Evolutionary conservation across 2,329 filamentous ascomycete genomes (phyloP), one percentile per base, ranked within the genome.

Genomic region (Byssothecium circinans): DNA sequence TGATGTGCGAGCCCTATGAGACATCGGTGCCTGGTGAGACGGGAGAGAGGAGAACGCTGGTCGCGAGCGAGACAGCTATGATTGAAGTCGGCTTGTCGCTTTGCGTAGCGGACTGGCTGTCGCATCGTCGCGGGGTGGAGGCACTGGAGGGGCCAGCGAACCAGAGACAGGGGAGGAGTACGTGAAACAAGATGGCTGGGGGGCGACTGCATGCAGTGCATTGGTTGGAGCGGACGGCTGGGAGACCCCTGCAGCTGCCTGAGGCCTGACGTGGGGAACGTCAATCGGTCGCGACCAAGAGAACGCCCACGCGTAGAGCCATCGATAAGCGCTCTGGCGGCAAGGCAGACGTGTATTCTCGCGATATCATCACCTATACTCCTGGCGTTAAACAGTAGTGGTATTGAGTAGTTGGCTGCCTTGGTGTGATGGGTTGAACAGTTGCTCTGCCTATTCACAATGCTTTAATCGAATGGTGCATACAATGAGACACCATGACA

Each of bases 121-220:
- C 52, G 50, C 29, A 41, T 42, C 47, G 43, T 35, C 19, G 41
- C 18, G 43, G 48, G 52, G 43, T 48, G 45, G 52, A 48, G 23
- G n/a, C n/a, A n/a, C n/a, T n/a, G n/a, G n/a, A 35, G 41, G 42
- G 40, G 40, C 40, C 27, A 42, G 52, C 53, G 45, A 52, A 52
- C 56, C 23, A 25, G 23, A 32, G 29, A 27, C 20, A 14, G 36
- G 36, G 36, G 36, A 7, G 17, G 19, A 6, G 36, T 32, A 52
- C 50, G 58, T 66, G 62, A 66, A 66, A 66, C 63, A 47, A 53
- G 54, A 54, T 57, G 64, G 62, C 59, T 65, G 64, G 62, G 58
- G 45, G 45, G 29, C 23, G 10, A 37, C n/a, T n/a, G n/a, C n/a
- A n/a, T n/a, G n/a, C n/a, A n/a, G 15, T 15, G 11, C 34, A 11